Evolutionary conservation across 176 grass and related monocot genomes (phyloP).

Genomic region (Chrysopogon serrulatus): DNA sequence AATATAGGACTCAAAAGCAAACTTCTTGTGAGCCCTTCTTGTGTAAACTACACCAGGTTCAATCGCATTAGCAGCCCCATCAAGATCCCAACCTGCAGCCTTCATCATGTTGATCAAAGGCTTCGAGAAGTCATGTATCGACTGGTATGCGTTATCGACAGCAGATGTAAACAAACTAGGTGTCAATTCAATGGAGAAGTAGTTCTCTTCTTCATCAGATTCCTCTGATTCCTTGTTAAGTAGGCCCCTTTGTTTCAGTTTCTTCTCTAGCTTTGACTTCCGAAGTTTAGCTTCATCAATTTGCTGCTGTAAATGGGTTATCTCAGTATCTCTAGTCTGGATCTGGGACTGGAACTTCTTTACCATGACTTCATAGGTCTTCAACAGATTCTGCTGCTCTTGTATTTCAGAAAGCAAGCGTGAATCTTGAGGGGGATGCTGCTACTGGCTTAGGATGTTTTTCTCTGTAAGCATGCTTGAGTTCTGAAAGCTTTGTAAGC

Average conservation of each 20-base stretch:
- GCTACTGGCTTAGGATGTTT: constrained; percentile 81
- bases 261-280: constrained; percentile 92
- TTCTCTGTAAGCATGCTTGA: constrained; percentile 93
- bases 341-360: constrained; percentile 99
- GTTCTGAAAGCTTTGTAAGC: constrained; percentile 87
- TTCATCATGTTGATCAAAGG: constrained; percentile 99
- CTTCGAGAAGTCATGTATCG: constrained; percentile 97
- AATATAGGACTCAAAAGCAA: constrained; percentile 85
- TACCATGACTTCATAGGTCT: constrained; percentile 95
- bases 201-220: constrained; percentile 80
- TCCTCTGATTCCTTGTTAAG: constrained; percentile 74
- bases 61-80: constrained; percentile 75
- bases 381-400: constrained; percentile 89
- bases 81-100: constrained; percentile 90
- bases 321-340: constrained; percentile 82
- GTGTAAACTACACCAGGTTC: constrained; percentile 67
- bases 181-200: constrained; percentile 89
- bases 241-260: constrained; percentile 85
- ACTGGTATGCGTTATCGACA: constrained; percentile 75
- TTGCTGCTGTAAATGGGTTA: constrained; percentile 65
- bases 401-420: constrained; percentile 85
- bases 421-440: constrained; percentile 80
- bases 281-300: constrained; percentile 76
- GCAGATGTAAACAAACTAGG: constrained; percentile 80
- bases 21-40: constrained; percentile 89